Evolutionary conservation across 345 rosid species (phyloP), one percentile per base, ranked within the genome.

Genomic region (Camelina hispida): DNA sequence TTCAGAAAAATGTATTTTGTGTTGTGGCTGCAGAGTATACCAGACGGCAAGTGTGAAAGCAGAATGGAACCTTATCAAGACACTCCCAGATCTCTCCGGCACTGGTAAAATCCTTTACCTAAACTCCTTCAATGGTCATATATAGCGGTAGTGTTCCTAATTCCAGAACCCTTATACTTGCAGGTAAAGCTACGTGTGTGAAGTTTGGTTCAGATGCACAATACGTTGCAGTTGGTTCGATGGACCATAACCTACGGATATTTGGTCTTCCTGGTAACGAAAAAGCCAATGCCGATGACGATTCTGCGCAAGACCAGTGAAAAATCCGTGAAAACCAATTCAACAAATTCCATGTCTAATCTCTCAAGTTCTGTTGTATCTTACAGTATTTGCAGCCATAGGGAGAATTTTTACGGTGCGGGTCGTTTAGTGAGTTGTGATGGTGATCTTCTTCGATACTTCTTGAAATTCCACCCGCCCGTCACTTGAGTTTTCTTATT

Each of bases 1-100:
- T 34, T 23, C 46, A 54, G 61, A 37, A 34, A 35, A 47, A 52
- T 75, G 64, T 69, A 12, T 54, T 14, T 28, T 71, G 63, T 62
- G 50, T 46, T 32, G 55, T 62, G 71, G 42, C 58, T 74, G 68
- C 83, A 92, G 99, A 79, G 77, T 95, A 30, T 90, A 85, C 80
- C 98, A 95, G 83, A 93, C 89, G 16, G 97, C 90, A 17, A 90
- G 88, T 75, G 99, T 95, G 42, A 92, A 89, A 82, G 86, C 96
- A 23, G 99, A 95, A 7, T 95, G 99, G 99, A 89, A 87, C 81
- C 85, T 92, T 58, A 68, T 95, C 70, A 95, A 86, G 82, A 85
- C 93, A 22, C 84, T 92, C 44, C 97, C 97, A n/a, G 99, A 95
- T 81, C 86, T 95, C 56, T 95, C 99, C 0, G 99, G 99, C 83